A percentile compares a stretch with the other conserved stretches of the same genome.
Evolutionary conservation across 345 rosid genomes (phyloP).

Genomic region (Rhodamnia rubescens): DNA sequence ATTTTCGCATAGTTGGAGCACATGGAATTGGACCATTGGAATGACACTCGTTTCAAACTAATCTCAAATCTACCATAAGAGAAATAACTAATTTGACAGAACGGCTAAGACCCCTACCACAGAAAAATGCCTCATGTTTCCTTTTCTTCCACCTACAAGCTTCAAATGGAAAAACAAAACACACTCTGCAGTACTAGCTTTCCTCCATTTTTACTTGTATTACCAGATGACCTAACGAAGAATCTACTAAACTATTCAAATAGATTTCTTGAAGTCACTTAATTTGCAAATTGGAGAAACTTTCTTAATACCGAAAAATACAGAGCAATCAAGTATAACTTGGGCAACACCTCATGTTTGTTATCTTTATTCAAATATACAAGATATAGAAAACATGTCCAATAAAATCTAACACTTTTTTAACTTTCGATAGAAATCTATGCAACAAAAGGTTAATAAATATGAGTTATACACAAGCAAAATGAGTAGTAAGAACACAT

Average conservation of each 20-base stretch:
- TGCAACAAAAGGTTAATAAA: constrained; percentile 15
- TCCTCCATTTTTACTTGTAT: background rate
- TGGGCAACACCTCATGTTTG: background rate
- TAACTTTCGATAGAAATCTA: constrained; percentile 32
- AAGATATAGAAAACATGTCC: constrained; percentile 5
- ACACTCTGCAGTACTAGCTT: background rate
- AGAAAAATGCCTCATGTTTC: background rate
- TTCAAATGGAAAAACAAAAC: background rate
- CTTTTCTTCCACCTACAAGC: background rate
- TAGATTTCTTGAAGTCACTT: background rate
- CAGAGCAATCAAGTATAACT: background rate
- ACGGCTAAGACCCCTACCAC: background rate
- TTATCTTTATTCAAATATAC: background rate
- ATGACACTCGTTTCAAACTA: background rate
- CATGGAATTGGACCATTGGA: background rate
- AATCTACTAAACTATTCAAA: background rate
- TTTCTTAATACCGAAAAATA: background rate
- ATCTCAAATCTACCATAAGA: background rate
- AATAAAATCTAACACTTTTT: constrained; percentile 19
- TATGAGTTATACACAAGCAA: background rate
- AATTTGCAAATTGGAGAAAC: background rate
- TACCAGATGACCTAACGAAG: background rate
- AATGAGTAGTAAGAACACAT: background rate
- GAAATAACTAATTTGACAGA: background rate
- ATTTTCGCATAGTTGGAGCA: background rate